Base-by-base conservation (phyloP, 176 grass and related monocot species). In the Otatea glauca region DNA sequence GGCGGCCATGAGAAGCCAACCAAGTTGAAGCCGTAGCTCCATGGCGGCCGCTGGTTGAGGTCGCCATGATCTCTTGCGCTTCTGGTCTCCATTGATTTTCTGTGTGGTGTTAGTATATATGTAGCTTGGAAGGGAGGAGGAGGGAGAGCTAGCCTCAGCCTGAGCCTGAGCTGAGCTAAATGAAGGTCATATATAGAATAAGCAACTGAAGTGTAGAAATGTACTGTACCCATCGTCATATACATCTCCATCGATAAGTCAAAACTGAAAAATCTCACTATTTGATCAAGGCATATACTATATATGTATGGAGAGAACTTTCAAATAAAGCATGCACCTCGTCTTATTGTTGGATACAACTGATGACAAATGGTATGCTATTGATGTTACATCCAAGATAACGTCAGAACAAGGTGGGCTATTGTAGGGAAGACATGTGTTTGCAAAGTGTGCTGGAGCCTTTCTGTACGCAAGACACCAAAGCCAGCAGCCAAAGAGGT, bases 351-450 rank as follows among this genome's bases (percentile, higher is more conserved):
- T 74, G 47, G 15, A 8, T 29, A 21, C 38, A 53, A 67, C 6
- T 5, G 1, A 55, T 1, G 56, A 51, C 10, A 86, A 42, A 18
- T 3, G 69, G 68, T 51, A 24, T 15, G 82, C n/a, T 37, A 64
- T 51, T 44, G 83, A 90, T 90, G 88, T 70, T 24, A 65, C 79
- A 65, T n/a, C 39, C 64, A 55, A 86, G 84, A 83, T 90, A 41
- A 59, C 77, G 35, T 90, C 88, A 86, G 74, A 86, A 48, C 37
- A 23, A 78, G 11, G 39, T 2, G 43, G 9, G 7, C 83, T 70
- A 29, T 50, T 86, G 68, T 44, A 50, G 88, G 83, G 29, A 90
- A 67, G 88, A 90, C 88, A 77, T 76, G 44, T 43, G 21, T 47
- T 55, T 44, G 71, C 88, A 89, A 89, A 17, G 6, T 23, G 41